Base-by-base conservation (phyloP, 2,329 filamentous ascomycete species). In the Pseudofabraea citricarpa region DNA sequence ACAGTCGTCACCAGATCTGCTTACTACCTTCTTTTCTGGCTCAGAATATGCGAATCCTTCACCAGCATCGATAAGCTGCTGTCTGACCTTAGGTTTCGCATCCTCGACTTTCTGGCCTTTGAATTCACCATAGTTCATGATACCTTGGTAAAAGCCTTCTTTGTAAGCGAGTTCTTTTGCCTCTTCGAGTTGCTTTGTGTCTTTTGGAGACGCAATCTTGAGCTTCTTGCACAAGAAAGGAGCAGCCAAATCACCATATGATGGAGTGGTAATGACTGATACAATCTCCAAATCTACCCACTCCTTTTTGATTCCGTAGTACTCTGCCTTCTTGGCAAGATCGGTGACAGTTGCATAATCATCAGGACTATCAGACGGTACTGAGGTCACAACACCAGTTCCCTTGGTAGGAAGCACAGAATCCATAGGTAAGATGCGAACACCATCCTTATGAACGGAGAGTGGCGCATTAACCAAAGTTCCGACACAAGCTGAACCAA, bases 151-250 rank as follows among this genome's bases (percentile, higher is more conserved):
- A 73, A 88, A 97, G 13, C 90, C 93, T 62, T 96, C 90, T 68
- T 93, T 95, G 75, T 98, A 98, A 0, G 93, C 90, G 53, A 94
- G 72, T 55, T 97, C 91, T 70, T 98, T 98, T 36, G 93, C 93
- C 65, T 96, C 86, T 36, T 87, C 86, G 36, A 98, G 81, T 67
- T 90, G 85, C 63, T 87, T 93, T 26, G 83, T 79, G 61, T 98
- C 93, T 68, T 98, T 98, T 49, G 93, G 91, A 10, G 91, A 97
- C 52, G 88, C 84, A 61, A 98, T 98, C 75, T 97, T 97, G 64
- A 96, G 75, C 65, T 93, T 82, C 72, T 96, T 88, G 42, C 95
- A 86, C 46, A 98, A 72, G 56, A 82, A 78, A 52, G 86, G 83
- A 1, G 93, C 93, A 38, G 86, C 86, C 46, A 95, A 74, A 56